Conservation (phyloP, 768 basidiomycete species). For the Boletellus ananas region DNA sequence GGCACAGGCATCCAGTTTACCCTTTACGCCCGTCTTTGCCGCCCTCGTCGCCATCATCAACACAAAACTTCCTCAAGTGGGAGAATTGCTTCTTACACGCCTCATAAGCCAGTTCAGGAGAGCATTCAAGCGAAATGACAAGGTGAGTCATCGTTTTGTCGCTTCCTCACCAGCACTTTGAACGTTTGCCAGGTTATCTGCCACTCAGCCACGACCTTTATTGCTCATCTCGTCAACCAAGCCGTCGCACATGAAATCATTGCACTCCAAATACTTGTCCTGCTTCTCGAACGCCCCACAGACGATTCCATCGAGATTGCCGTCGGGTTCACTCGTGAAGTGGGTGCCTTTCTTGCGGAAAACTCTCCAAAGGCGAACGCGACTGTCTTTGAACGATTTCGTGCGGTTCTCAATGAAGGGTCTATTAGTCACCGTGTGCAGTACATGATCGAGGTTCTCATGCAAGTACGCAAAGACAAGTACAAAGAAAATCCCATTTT, state of each 20-base stretch:
- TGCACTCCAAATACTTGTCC: constrained; percentile 89
- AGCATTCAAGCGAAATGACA: constrained; percentile 96
- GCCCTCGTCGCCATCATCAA: constrained; percentile 93
- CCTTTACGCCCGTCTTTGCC: constrained; percentile 96
- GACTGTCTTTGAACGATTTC: constrained; percentile 94
- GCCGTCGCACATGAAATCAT: constrained; percentile 90
- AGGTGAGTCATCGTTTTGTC: constrained; percentile 49
- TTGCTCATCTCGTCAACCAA: constrained; percentile 91
- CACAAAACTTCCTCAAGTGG: constrained; percentile 94
- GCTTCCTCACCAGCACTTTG: neutral
- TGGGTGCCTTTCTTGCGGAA: constrained; percentile 91
- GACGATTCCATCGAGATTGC: constrained; percentile 99
- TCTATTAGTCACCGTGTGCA: constrained; percentile 94
- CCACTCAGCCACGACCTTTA: constrained; percentile 87
- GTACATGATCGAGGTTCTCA: constrained; percentile 99
- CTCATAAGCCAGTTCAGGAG: constrained; percentile 94
- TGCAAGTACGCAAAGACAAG: constrained; percentile 98
- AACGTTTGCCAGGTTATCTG: constrained; percentile 70
- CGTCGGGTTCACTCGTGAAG: constrained; percentile 95
- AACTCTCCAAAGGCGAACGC: constrained; percentile 93
- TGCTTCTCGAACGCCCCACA: constrained; percentile 93
- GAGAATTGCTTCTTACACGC: constrained; percentile 84
- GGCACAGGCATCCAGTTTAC: constrained; percentile 93
- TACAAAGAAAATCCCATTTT: constrained; percentile 98
- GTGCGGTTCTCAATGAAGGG: constrained; percentile 94